Conservation (phyloP, 306 rosid genomes). For the Albizia julibrissin region DNA sequence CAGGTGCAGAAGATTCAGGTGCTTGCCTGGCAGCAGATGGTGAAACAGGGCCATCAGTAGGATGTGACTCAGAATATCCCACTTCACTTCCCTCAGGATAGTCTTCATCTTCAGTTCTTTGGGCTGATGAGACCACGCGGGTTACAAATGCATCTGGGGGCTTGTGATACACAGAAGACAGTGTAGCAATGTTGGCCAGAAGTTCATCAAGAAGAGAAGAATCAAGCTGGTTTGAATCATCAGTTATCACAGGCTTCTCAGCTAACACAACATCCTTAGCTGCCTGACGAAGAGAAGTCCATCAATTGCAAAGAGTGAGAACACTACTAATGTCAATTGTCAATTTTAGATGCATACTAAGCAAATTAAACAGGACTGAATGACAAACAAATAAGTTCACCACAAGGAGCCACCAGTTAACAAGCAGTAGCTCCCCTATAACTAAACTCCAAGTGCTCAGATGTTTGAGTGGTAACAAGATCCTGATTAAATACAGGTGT, state of each 20-base stretch:
- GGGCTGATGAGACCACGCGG: conserved; percentile 65
- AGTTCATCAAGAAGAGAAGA: conserved; percentile 94
- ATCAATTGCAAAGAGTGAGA: conserved; percentile 35
- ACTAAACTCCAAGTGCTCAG: neutral
- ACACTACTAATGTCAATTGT: neutral
- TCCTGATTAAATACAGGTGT: neutral
- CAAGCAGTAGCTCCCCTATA: neutral
- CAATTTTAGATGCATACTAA: conserved; percentile 14
- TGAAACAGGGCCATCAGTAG: conserved; percentile 61
- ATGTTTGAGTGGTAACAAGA: neutral
- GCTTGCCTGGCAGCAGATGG: conserved; percentile 58
- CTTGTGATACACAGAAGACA: conserved; percentile 98
- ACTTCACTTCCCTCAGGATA: conserved; percentile 82
- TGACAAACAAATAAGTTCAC: conserved; percentile 6
- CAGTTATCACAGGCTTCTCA: conserved; percentile 96
- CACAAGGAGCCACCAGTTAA: neutral
- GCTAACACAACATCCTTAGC: conserved; percentile 99
- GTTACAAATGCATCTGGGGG: conserved; percentile 97
- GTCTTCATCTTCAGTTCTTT: conserved; percentile 83
- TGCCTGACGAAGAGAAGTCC: conserved; percentile 65
- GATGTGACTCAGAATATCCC: conserved; percentile 73
- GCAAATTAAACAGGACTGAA: conserved; percentile 14
- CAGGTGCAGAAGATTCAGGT: conserved; percentile 42
- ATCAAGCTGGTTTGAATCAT: conserved; percentile 93
- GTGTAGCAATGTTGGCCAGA: conserved; percentile 93